Percentiles rank a stretch among this genome's conserved stretches.
Evolutionary conservation across 2,329 filamentous ascomycete species (phyloP).

Genomic region (Orbilia javanica): DNA sequence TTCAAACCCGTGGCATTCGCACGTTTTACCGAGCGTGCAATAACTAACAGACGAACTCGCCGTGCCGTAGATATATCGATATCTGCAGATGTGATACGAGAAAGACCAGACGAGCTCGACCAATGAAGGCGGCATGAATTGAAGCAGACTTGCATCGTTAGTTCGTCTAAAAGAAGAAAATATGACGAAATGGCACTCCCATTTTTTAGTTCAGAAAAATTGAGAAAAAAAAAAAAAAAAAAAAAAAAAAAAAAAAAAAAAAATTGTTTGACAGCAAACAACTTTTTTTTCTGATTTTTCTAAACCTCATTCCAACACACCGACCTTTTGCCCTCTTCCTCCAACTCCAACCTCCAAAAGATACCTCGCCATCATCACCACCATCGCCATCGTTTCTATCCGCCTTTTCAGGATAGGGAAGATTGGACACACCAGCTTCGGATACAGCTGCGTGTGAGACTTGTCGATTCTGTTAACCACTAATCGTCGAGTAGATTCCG

Average conservation of each 20-base stretch:
- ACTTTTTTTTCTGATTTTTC: constrained; percentile 23
- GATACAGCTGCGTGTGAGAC: background rate
- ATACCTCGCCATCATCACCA: background rate
- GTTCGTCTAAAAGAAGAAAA: constrained; percentile 25
- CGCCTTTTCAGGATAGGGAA: background rate
- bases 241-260: constrained; percentile 35
- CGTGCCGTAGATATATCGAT: no score
- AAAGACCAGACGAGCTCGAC: background rate
- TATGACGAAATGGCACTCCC: constrained; percentile 50
- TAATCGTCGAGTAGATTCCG: background rate
- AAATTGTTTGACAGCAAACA: constrained; percentile 41
- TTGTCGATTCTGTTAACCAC: background rate
- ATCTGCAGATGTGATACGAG: background rate
- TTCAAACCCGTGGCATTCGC: no score
- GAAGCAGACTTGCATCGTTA: constrained; percentile 21
- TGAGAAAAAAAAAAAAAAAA: background rate
- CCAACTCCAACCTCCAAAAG: constrained; percentile 5
- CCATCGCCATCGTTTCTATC: constrained; percentile 10
- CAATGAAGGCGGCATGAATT: constrained; percentile 5
- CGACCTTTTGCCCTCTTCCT: background rate
- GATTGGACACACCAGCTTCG: background rate
- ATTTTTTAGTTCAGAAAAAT: constrained; percentile 2
- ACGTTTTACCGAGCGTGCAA: no score
- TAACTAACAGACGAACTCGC: no score
- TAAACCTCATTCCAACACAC: constrained; percentile 21